These are phyloP conservation scores for Trifolium subterraneum DNA, from an alignment of 306 rosid genomes.

Conservation along the genomic window DNA sequence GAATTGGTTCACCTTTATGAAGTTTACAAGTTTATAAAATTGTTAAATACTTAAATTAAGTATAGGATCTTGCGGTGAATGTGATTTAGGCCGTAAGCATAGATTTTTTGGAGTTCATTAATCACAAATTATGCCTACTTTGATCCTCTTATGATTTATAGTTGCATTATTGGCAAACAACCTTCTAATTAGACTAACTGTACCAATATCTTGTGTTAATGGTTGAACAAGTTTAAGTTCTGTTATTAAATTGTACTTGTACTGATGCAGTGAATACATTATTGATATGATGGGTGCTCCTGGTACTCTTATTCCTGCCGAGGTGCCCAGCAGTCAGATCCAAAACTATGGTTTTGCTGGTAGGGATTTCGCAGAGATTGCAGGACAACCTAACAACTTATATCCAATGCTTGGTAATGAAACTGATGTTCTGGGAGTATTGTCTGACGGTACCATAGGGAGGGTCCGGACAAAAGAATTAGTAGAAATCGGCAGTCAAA, in stretches of 20 bases:
- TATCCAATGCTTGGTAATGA: constrained; percentile 50
- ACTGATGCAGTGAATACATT: constrained; percentile 88
- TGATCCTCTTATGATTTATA: constrained; percentile 15
- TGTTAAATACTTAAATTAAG: constrained; percentile 10
- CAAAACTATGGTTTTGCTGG: constrained; percentile 62
- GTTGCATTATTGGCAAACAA: constrained; percentile 30
- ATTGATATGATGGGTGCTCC: constrained; percentile 99
- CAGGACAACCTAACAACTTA: constrained; percentile 51
- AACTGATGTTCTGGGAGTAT: constrained; percentile 46
- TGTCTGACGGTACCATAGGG: constrained; percentile 49
- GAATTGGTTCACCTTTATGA: constrained; percentile 27
- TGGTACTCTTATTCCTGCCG: constrained; percentile 93
- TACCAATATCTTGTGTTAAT: constrained; percentile 34
- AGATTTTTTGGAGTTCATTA: constrained; percentile 29
- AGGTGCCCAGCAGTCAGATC: constrained; percentile 88
- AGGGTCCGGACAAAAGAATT: constrained; percentile 59
- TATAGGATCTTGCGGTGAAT: constrained; percentile 25
- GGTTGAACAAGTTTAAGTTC: constrained; percentile 32
- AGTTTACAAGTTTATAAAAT: constrained; percentile 21
- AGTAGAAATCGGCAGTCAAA: constrained; percentile 46
- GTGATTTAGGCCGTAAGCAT: constrained; percentile 29
- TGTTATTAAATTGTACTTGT: constrained; percentile 44
- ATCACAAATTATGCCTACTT: constrained; percentile 35
- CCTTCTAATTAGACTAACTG: constrained; percentile 26
- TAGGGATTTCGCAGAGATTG: constrained; percentile 66